Percentiles rank a stretch among this genome's conserved stretches.
Conservation (phyloP, 2,329 filamentous ascomycete genomes). For the Alternaria panax region DNA sequence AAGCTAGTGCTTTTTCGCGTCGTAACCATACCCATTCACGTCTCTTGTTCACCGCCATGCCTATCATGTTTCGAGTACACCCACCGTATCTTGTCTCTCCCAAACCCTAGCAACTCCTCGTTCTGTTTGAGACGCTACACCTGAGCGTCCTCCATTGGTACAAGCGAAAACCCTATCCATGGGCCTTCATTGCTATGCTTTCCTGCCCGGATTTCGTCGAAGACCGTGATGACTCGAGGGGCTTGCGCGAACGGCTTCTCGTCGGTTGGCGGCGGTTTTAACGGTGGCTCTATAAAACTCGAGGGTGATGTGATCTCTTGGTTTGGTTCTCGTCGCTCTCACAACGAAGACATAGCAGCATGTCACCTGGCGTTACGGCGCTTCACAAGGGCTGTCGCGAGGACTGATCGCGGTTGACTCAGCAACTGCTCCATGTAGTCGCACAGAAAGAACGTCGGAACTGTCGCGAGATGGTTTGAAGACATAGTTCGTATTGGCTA, state of each 20-base stretch:
- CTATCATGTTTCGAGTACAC: conserved; percentile 8
- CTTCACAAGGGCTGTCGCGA: conserved; percentile 2
- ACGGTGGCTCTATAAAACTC: conserved; percentile 23
- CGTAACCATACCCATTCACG: conserved; percentile 29
- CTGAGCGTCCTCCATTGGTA: conserved; percentile 23
- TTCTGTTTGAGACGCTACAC: conserved; percentile 18
- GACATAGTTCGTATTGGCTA: no score
- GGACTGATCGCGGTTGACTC: conserved; percentile 19
- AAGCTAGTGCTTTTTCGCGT: conserved; percentile 15
- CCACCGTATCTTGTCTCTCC: conserved; percentile 26
- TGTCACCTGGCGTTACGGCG: conserved; percentile 21
- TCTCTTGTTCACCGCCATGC: conserved; percentile 12
- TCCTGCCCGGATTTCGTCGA: conserved; percentile 26
- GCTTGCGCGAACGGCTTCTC: conserved; percentile 25
- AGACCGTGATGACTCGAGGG: conserved; percentile 26
- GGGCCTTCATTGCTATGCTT: conserved; percentile 11
- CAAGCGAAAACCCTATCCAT: conserved; percentile 27
- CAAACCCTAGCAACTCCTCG: conserved; percentile 23
- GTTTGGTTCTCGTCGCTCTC: conserved; percentile 5
- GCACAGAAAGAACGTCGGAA: no score
- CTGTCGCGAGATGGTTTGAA: no score
- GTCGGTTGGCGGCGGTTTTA: conserved; percentile 30
- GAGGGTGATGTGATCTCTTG: conserved; percentile 25
- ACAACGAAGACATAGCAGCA: conserved; percentile 21
- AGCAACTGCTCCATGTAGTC: no score